Conservation (phyloP, 2,329 filamentous ascomycete species). For the Pyrenophora graminea region DNA sequence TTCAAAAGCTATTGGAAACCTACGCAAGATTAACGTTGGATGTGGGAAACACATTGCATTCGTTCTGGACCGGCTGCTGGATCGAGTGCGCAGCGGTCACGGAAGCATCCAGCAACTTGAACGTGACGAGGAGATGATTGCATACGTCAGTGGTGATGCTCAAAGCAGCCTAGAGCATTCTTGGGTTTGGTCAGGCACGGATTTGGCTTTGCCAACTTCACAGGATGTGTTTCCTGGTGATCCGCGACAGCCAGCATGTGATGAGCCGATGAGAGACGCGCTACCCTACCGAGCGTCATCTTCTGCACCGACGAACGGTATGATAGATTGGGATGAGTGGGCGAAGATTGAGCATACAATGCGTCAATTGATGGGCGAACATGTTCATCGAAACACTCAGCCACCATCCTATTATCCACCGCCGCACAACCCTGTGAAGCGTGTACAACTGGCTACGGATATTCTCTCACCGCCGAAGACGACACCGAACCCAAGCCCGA, state of each 20-base stretch:
- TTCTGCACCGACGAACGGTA: conserved; percentile 61
- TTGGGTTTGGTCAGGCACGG: conserved; percentile 75
- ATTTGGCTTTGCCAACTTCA: conserved; percentile 25
- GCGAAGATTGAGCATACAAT: conserved; percentile 69
- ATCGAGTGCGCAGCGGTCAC: conserved; percentile 55
- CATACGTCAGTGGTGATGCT: conserved; percentile 83
- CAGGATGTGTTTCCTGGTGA: conserved; percentile 11
- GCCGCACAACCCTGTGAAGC: conserved; percentile 45
- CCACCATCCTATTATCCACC: conserved; percentile 41
- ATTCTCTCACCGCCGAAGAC: conserved; percentile 24
- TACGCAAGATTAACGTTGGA: conserved; percentile 71
- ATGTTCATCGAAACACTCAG: conserved; percentile 40
- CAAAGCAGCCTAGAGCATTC: conserved; percentile 76
- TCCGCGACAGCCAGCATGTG: conserved; percentile 22
- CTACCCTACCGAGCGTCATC: conserved; percentile 55
- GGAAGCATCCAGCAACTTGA: conserved; percentile 51
- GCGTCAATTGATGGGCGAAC: conserved; percentile 58
- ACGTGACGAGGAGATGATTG: conserved; percentile 83
- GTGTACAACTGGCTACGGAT: conserved; percentile 41
- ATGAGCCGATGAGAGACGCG: conserved; percentile 45
- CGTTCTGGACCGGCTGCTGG: conserved; percentile 71
- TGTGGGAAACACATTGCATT: conserved; percentile 84
- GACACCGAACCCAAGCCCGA: conserved; percentile 27
- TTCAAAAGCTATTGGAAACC: conserved; percentile 70
- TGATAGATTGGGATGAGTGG: conserved; percentile 80